Evolutionary conservation across 2,329 filamentous ascomycete genomes (phyloP), one percentile per base, ranked within the genome.

Genomic region (Atkinsonella hypoxylon): DNA sequence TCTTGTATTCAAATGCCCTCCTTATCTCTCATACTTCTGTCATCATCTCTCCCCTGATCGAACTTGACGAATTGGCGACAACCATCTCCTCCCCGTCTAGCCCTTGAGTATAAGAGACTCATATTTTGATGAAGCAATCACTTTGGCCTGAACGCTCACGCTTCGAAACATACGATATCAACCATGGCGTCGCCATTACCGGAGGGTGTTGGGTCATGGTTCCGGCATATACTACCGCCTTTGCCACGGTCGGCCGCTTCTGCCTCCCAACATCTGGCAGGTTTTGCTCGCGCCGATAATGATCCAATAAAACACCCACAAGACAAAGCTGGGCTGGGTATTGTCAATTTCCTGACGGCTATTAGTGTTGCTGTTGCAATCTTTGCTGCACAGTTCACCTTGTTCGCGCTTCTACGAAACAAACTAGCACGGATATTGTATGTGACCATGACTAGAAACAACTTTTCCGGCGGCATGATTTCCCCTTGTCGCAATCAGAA

Each of bases 391-490:
- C 81, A 83, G 62, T 70, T 89, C 36, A 61, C 83, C 11, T 61
- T 85, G n/a, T 95, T 95, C 64, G 64, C 89, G 7, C 59, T 93
- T 1, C 70, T 95, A 41, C 82, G 89, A 56, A 83, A 87, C 53
- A 90, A 87, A 56, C 69, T 95, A 36, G 82, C 82, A 2, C 78
- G 89, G 55, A 94, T 95, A 54, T 95, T 90, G 85, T 89, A 70
- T 61, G 83, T 45, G 20, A 11, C 13, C 13, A 8, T 39, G 10
- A 11, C 9, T 15, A 15, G 26, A 17, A 18, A 39, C 31, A 2
- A 43, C 18, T 13, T 20, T 10, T 10, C 9, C 30, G 6, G 30
- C 17, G 15, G 71, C 17, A 26, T 12, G 5, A 22, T 12, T 6
- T 7, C 15, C 12, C 38, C 17, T 34, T 26, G 15, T n/a, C 36